Base-by-base conservation (phyloP, 805 yeast genomes). In the Myxozyma melibiosi region DNA sequence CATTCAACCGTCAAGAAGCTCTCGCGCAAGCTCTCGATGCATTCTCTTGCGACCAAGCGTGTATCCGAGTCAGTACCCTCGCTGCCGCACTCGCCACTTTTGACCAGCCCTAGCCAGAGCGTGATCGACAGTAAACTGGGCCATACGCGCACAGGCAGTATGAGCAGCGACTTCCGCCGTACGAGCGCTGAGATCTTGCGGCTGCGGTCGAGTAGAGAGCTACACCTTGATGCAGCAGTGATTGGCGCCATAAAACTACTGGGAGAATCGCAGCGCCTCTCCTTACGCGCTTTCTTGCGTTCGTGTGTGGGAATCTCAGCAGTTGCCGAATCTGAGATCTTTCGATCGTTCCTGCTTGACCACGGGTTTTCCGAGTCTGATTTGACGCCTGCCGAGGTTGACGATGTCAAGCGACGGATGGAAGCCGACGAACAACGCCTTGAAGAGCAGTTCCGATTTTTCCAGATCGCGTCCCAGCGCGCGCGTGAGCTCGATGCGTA, bases 241-340 rank as follows among this genome's bases (percentile, higher is more conserved):
- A 30, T 11, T 30, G 35, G 42, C 14, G 39, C n/a, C n/a, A n/a
- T n/a, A 34, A 70, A 68, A 35, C 74, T 88, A 30, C 80, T 84
- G 2, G 78, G 95, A 28, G 98, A 92, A 69, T 84, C 83, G 62
- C 79, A 89, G 64, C 76, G 98, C 41, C 77, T 90, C 8, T 81
- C 95, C 0, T 75, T 92, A 43, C 76, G 97, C 45, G 88, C 90
- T 0, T 92, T 88, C 66, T 67, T 92, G 46, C 74, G 78, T 28
- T 70, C 77, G 1, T 70, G 91, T 16, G 66, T 80, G 8, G 73
- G 78, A 33, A 79, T 81, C 42, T 77, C 81, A 4, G 85, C 82
- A 44, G 78, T 89, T 0, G 74, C 83, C 0, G 77, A 79, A 48
- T 80, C 84, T 38, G 72, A 75, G 0, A 71, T 76, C 3, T 75